Percentiles rank a stretch among this genome's conserved stretches.
Conservation (phyloP, 257 asterid species). For the Ilex asprella region DNA sequence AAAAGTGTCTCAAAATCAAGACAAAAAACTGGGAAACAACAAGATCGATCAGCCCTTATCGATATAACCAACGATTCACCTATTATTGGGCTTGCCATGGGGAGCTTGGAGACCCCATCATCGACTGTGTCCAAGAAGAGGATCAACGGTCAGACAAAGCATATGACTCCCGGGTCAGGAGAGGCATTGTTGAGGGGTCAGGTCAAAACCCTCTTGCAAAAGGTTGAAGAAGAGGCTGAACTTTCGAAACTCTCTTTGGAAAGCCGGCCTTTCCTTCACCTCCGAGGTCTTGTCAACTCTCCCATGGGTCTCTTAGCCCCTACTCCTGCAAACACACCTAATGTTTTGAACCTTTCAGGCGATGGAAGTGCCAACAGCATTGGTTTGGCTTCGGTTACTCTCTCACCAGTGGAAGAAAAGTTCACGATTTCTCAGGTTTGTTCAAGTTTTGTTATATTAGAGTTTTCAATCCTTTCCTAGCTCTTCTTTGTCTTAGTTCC, state of each 20-base stretch:
- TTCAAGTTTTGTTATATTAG: background rate
- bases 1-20: conserved; percentile 31
- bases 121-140: conserved; percentile 67
- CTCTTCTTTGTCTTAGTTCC: background rate
- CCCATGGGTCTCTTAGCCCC: conserved; percentile 63
- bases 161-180: conserved; percentile 73
- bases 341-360: conserved; percentile 27
- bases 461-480: no score
- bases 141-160: conserved; percentile 10
- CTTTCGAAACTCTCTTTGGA: conserved; percentile 38
- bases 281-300: conserved; percentile 43
- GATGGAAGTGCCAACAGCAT: conserved; percentile 6
- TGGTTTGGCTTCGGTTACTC: conserved; percentile 21
- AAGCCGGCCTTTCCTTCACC: conserved; percentile 37
- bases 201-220: conserved; percentile 79
- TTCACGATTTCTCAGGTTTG: conserved; percentile 50
- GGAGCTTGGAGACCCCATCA: conserved; percentile 67
- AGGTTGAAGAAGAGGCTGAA: conserved; percentile 83
- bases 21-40: conserved; percentile 33
- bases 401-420: conserved; percentile 33
- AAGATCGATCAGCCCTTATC: conserved; percentile 62
- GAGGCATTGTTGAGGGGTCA: conserved; percentile 92
- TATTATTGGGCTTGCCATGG: conserved; percentile 86
- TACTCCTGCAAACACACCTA: conserved; percentile 89
- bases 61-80: conserved; percentile 96